Evolutionary conservation across 2,329 filamentous ascomycete genomes (phyloP).

Genomic region (Penicillium expansum): DNA sequence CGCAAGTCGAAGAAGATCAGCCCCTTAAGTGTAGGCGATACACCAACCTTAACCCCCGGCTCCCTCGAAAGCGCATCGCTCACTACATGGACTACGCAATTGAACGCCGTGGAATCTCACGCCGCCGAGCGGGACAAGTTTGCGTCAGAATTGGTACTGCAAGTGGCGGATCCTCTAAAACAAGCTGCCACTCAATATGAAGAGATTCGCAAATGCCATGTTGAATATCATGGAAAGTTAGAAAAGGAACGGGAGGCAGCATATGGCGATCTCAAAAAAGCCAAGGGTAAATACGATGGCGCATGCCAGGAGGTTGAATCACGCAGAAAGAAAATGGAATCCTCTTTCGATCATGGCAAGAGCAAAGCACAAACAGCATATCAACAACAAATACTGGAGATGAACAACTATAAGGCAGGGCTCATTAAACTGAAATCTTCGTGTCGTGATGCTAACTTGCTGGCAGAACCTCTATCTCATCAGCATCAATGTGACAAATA

Average conservation of each 20-base stretch:
- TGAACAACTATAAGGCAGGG: conserved; percentile 81
- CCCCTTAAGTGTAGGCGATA: conserved; percentile 87
- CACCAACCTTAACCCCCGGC: conserved; percentile 85
- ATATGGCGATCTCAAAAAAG: conserved; percentile 82
- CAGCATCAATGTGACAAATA: conserved; percentile 93
- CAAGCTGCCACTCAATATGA: conserved; percentile 73
- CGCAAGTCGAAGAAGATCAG: conserved; percentile 91
- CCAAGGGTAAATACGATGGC: conserved; percentile 88
- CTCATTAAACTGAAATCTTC: too few relatives aligned
- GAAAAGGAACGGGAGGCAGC: conserved; percentile 83
- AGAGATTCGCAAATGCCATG: conserved; percentile 86
- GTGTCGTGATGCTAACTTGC: conserved; percentile 23
- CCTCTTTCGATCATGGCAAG: conserved; percentile 82
- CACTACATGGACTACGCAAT: conserved; percentile 93
- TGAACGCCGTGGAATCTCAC: conserved; percentile 82
- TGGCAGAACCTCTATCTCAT: conserved; percentile 90
- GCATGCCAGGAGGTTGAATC: conserved; percentile 93
- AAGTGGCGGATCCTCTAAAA: conserved; percentile 85
- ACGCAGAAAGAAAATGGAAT: conserved; percentile 90
- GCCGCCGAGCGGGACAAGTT: conserved; percentile 88
- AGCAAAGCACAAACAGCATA: conserved; percentile 86
- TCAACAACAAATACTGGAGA: conserved; percentile 87
- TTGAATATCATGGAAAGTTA: conserved; percentile 82
- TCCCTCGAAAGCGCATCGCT: conserved; percentile 94
- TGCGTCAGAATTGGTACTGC: conserved; percentile 70